phyloP scores from a whole-genome alignment of 345 rosid genomes.

The Cardamine chenopodiifolia region DNA sequence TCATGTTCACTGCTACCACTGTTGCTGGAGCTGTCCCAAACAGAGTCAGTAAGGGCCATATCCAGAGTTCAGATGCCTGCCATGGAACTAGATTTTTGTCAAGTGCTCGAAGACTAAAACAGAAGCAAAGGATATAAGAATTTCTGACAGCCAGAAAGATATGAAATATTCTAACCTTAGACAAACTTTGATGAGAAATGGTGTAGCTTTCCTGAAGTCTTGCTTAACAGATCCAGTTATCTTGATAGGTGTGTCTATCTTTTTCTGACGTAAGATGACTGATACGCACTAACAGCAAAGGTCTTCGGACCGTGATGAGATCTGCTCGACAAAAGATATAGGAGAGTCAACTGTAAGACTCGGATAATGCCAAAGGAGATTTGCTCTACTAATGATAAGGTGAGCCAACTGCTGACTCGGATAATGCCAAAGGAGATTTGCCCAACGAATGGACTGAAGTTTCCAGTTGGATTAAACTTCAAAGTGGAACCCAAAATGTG shows the following conservation, averaged over 20 bases:
- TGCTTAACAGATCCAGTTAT: background rate
- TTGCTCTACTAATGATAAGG: conserved; percentile 46
- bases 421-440: conserved; percentile 54
- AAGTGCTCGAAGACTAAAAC: conserved; percentile 27
- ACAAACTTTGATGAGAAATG: conserved; percentile 13
- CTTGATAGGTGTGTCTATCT: background rate
- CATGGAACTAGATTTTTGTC: conserved; percentile 25
- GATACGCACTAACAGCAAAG: conserved; percentile 13
- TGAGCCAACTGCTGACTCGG: conserved; percentile 41
- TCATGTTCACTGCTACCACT: conserved; percentile 77
- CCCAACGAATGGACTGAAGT: conserved; percentile 50
- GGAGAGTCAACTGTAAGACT: conserved; percentile 37
- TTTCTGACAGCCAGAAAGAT: background rate
- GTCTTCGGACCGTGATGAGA: conserved; percentile 29
- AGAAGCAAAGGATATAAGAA: conserved; percentile 20
- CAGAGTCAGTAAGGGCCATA: conserved; percentile 61
- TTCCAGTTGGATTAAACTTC: conserved; percentile 45
- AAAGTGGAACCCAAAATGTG: conserved; percentile 36
- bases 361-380: conserved; percentile 56
- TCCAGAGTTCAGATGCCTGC: conserved; percentile 63
- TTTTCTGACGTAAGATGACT: background rate
- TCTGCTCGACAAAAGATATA: conserved; percentile 39
- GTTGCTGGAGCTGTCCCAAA: conserved; percentile 89
- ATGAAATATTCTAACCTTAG: conserved; percentile 34
- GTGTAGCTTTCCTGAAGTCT: conserved; percentile 12